A percentile compares a stretch with the other conserved stretches of the same genome.
phyloP scores from a whole-genome alignment of 257 asterid species.

The Agastache rugosa region DNA sequence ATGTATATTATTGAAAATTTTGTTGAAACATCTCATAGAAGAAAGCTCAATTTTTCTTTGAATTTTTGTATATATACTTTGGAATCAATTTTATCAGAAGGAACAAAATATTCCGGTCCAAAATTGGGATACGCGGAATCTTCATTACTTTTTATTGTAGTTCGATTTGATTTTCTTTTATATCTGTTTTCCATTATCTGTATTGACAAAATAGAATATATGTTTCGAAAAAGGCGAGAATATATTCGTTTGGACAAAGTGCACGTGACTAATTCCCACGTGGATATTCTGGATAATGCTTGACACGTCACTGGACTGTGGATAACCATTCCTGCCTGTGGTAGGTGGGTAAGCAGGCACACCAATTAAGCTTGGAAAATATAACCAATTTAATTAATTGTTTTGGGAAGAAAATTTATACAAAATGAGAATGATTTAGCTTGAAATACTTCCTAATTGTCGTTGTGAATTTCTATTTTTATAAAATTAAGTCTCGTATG shows the following conservation, averaged over 20 bases:
- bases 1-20: not conserved
- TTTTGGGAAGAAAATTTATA: no score
- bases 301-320: constrained; percentile 27
- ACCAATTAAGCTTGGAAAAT: no score
- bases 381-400: no score
- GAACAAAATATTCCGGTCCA: not conserved
- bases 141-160: not conserved
- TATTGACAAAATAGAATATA: not conserved
- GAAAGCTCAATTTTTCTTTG: not conserved
- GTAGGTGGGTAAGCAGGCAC: not conserved
- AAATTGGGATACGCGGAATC: not conserved
- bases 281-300: constrained; percentile 31
- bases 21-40: not conserved
- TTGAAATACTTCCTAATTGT: no score
- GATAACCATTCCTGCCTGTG: constrained; percentile 23
- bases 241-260: constrained; percentile 5
- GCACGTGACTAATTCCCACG: constrained; percentile 23
- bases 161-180: not conserved
- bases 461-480: no score
- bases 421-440: no score
- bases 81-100: not conserved
- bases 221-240: not conserved
- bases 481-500: not conserved
- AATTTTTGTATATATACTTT: not conserved
- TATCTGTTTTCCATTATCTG: not conserved